Evolutionary conservation across 768 basidiomycete genomes (phyloP), one percentile per base, ranked within the genome.

Genomic region (Kwoniella heveanensis): DNA sequence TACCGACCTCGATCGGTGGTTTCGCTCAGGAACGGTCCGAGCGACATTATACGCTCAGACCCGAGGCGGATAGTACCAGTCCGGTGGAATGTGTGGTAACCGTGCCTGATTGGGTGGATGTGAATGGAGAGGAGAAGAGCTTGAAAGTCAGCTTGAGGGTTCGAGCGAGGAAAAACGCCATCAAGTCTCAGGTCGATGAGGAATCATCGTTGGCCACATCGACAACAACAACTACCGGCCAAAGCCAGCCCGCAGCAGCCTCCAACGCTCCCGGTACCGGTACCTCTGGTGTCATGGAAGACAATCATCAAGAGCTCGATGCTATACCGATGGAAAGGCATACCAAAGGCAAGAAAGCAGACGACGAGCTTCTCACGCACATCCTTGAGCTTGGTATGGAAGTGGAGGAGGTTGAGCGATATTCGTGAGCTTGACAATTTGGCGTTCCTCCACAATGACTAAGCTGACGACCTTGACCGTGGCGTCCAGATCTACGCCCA

Each of bases 371-470:
- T 25, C 48, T 64, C n/a, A 70, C 62, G 3, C 32, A 63, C 30
- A 68, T 79, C 51, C 54, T 74, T 2, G 77, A 79, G 60, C 64
- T 79, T 5, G 77, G 78, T 1, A 77, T 79, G 78, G 74, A 77
- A 37, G 72, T 79, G 9, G 78, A 79, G 49, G 77, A 79, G 57
- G 54, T 66, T 22, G 76, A 77, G 55, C 54, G 70, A 39, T 72
- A 63, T 57, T 62, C 36, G 72, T 79, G 39, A 70, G 72, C 22
- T 53, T 26, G 3, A 47, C 22, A n/a, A n/a, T n/a, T n/a, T n/a
- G n/a, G n/a, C n/a, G n/a, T n/a, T n/a, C n/a, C n/a, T n/a, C n/a
- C n/a, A n/a, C n/a, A n/a, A n/a, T 48, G n/a, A 32, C 13, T n/a
- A 46, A 30, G 52, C 59, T 59, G 49, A 65, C 48, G 3, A 9